Base-by-base conservation (phyloP, 495 filamentous ascomycete genomes). In the Lindgomyces ingoldianus region DNA sequence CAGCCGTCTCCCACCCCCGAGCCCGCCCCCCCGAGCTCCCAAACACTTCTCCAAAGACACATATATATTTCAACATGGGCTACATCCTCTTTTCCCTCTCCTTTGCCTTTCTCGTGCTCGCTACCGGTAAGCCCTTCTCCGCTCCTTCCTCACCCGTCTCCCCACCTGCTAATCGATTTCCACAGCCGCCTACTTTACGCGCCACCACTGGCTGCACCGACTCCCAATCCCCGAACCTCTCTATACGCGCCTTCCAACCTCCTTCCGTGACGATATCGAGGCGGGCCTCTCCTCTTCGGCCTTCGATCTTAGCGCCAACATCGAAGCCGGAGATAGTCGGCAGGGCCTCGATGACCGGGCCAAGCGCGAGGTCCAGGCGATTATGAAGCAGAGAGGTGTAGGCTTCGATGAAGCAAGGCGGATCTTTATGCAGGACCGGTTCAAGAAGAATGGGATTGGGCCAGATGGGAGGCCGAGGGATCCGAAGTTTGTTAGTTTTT, bases 401-500 rank as follows among this genome's bases (percentile, higher is more conserved):
- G 80, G 80, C 55, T 98, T 98, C 73, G 94, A 98, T 77, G 92
- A 98, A 79, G 94, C 94, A 25, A 81, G 94, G 61, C 79, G 89
- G 51, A 81, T 93, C 21, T 93, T 88, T 70, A 93, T 89, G 70
- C 87, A 96, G 79, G 84, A 90, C 63, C 80, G 87, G 64, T 94
- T 98, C 71, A 83, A 82, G 68, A 90, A 86, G 72, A 91, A 96
- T 70, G 88, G 89, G 57, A 97, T 98, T 71, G 92, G 86, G 11
- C 80, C 87, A 16, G 95, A 98, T 75, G 94, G 95, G 33, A 77
- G 85, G 70, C 94, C 94, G 52, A 85, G 86, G 74, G 94, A 97
- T 81, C 91, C 91, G 59, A 96, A 96, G 80, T 95, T 96, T 73
- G 91, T 96, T 11, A 93, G 89, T 57, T 96, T 96, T 76, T 94